Evolutionary conservation across 129 eudicot genomes (phyloP).

Genomic region (Erigeron canadensis): DNA sequence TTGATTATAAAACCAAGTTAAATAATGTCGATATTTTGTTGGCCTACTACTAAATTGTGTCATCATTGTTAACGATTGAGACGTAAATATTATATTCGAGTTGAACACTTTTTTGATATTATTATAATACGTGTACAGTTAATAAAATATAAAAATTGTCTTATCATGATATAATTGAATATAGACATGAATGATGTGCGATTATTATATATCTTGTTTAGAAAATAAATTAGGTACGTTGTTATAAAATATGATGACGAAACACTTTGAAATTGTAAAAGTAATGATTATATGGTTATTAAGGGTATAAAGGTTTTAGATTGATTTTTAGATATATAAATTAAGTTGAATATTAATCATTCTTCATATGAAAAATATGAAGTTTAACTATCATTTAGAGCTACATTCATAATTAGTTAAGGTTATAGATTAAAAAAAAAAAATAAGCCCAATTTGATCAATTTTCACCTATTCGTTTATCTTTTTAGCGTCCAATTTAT

Average conservation of each 20-base stretch:
- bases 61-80: conserved; percentile 30
- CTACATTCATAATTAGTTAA: too few species aligned
- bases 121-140: background rate
- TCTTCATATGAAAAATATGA: too few species aligned
- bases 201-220: conserved; percentile 16
- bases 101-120: conserved; percentile 14
- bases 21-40: conserved; percentile 25
- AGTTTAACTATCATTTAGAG: too few species aligned
- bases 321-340: too few species aligned
- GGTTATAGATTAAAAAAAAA: too few species aligned
- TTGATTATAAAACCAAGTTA: background rate
- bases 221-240: conserved; percentile 25
- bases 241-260: conserved; percentile 20
- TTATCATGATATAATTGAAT: conserved; percentile 21
- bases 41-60: conserved; percentile 31
- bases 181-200: conserved; percentile 15
- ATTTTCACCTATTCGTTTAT: too few species aligned
- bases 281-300: background rate
- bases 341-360: too few species aligned
- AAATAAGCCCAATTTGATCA: too few species aligned
- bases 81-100: conserved; percentile 16
- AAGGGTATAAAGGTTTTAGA: too few species aligned
- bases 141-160: background rate
- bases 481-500: too few species aligned
- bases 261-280: conserved; percentile 23